Evolutionary conservation across 441 rosid genomes (phyloP).

Genomic region (Brassica hybrid): DNA sequence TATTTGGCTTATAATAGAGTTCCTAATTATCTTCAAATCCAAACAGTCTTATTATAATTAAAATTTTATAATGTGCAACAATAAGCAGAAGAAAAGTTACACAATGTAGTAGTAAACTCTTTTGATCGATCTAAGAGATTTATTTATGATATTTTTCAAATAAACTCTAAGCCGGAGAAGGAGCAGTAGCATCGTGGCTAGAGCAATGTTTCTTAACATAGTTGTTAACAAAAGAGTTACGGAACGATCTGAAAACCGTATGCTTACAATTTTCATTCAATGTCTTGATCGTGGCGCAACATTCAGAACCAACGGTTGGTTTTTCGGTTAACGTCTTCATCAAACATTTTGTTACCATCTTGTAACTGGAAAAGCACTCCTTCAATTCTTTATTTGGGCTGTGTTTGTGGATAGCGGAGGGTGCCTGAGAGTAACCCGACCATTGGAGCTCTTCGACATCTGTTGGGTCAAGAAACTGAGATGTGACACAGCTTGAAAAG

Average conservation of each 20-base stretch:
- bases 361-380: conserved; percentile 6
- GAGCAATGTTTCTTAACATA: conserved; percentile 14
- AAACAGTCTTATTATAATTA: not conserved
- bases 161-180: not conserved
- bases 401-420: not conserved
- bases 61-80: not conserved
- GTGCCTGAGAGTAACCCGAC: not conserved
- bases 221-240: not conserved
- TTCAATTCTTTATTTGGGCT: not conserved
- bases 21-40: not conserved
- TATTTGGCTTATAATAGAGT: not conserved
- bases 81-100: not conserved
- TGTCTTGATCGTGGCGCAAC: not conserved
- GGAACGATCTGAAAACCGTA: not conserved
- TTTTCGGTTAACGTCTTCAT: not conserved
- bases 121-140: not conserved
- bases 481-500: conserved; percentile 18
- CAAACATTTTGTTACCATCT: not conserved
- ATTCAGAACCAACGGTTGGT: not conserved
- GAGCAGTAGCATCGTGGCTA: not conserved
- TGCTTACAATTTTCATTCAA: not conserved
- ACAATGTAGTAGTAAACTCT: not conserved
- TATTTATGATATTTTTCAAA: not conserved
- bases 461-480: conserved; percentile 1
- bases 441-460: not conserved